Conservation (phyloP, 768 basidiomycete genomes). For the Auricularia heimuer region DNA sequence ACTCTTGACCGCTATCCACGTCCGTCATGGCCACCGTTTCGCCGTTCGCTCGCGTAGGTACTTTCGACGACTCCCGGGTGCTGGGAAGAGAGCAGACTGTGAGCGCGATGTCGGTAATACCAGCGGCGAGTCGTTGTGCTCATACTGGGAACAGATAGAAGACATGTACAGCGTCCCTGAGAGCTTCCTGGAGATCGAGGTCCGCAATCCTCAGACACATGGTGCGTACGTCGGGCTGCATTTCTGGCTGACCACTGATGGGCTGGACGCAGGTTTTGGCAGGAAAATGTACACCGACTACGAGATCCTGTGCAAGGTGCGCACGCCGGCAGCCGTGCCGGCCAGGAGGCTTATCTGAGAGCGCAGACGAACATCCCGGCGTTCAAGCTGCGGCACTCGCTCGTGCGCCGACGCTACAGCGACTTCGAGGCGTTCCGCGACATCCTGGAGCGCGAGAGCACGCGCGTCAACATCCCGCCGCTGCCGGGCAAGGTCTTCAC, state of each 20-base stretch:
- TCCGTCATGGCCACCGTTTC: constrained; percentile 28
- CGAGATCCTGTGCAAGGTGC: constrained; percentile 92
- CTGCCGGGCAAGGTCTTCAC: constrained; percentile 98
- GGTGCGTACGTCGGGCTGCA: constrained; percentile 38
- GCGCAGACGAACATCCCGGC: constrained; percentile 94
- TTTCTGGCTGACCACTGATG: neutral
- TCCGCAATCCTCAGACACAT: constrained; percentile 93
- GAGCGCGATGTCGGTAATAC: constrained; percentile 8
- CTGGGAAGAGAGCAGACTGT: constrained; percentile 31
- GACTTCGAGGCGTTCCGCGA: constrained; percentile 97
- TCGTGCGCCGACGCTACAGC: constrained; percentile 80
- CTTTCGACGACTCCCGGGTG: constrained; percentile 30
- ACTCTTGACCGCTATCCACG: too few relatives aligned
- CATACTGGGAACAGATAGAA: constrained; percentile 55
- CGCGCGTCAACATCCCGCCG: constrained; percentile 94
- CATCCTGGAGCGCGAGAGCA: constrained; percentile 93
- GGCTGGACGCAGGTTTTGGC: constrained; percentile 60
- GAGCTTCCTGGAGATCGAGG: constrained; percentile 95
- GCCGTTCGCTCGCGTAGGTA: constrained; percentile 31
- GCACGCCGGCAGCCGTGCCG: constrained; percentile 9
- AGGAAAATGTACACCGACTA: constrained; percentile 99
- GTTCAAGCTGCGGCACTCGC: constrained; percentile 91
- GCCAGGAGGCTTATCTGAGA: neutral
- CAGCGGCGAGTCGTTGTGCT: constrained; percentile 3
- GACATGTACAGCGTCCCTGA: constrained; percentile 98